Percentiles rank a stretch among this genome's conserved stretches.
phyloP scores from a whole-genome alignment of 495 filamentous ascomycete genomes.

The Tricharina praecox region DNA sequence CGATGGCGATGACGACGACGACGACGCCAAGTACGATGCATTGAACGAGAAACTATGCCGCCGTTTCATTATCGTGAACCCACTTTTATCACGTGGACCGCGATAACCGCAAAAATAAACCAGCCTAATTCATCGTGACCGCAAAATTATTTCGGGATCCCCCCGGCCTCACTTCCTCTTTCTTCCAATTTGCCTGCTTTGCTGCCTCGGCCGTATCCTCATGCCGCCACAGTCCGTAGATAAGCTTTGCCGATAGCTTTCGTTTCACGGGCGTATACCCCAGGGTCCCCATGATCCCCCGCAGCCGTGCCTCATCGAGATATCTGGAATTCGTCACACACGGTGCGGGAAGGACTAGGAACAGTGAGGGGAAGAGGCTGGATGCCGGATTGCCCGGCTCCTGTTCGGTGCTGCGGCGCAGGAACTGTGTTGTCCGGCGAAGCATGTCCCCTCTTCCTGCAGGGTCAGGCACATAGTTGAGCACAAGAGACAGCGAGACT shows the following conservation, averaged over 20 bases:
- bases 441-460: constrained; percentile 75
- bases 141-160: constrained; percentile 74
- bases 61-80: no score
- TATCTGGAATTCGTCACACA: constrained; percentile 90
- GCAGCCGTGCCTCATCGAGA: constrained; percentile 53
- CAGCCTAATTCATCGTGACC: constrained; percentile 38
- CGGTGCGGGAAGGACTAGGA: constrained; percentile 75
- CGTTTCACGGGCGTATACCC: constrained; percentile 48
- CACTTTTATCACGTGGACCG: no score
- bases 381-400: constrained; percentile 2
- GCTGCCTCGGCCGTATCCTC: constrained; percentile 25
- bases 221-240: constrained; percentile 71
- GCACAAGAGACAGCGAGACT: constrained; percentile 80
- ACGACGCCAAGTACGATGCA: no score
- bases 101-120: no score
- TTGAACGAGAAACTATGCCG: no score
- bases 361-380: constrained; percentile 62
- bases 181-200: constrained; percentile 35
- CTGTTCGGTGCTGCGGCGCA: constrained; percentile 28
- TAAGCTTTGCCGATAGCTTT: constrained; percentile 66
- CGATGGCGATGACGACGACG: no score
- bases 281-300: constrained; percentile 55
- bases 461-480: constrained; percentile 80
- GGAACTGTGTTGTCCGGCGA: constrained; percentile 49
- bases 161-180: constrained; percentile 59